These are phyloP conservation scores for Cymbidium sinense DNA, from an alignment of 106 monocot species.

Conservation along the genomic window DNA sequence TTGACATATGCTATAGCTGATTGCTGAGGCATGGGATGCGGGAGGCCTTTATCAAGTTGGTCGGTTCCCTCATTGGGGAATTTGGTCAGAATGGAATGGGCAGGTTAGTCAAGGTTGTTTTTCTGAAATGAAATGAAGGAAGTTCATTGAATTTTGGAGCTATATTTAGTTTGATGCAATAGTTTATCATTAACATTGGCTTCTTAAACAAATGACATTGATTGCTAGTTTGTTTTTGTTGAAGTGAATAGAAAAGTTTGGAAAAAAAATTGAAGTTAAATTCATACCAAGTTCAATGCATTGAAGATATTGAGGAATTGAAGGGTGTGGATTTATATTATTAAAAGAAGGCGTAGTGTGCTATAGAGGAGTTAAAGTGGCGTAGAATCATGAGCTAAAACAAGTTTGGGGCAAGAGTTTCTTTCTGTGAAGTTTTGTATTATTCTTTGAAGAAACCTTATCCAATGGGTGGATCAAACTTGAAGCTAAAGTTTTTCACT, in stretches of 20 bases:
- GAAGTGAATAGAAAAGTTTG: not conserved
- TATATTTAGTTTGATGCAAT: not conserved
- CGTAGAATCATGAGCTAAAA: not conserved
- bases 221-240: not conserved
- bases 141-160: not conserved
- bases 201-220: not conserved
- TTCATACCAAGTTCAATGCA: not conserved
- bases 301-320: not conserved
- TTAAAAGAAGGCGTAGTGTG: not conserved
- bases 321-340: not conserved
- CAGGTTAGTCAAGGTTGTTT: conserved; percentile 40
- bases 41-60: conserved; percentile 95
- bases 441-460: too few relatives aligned
- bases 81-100: conserved; percentile 99
- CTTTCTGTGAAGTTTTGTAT: too few relatives aligned
- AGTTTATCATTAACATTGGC: not conserved
- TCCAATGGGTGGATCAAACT: too few relatives aligned
- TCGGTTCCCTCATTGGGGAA: conserved; percentile 70
- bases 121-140: not conserved
- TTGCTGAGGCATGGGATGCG: conserved; percentile 99
- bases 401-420: not conserved
- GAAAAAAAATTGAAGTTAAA: not conserved
- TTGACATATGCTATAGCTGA: conserved; percentile 42
- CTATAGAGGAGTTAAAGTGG: not conserved
- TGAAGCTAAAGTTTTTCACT: too few relatives aligned